phyloP scores from a whole-genome alignment of 2,329 filamentous ascomycete genomes.

The Basipetospora sp. region DNA sequence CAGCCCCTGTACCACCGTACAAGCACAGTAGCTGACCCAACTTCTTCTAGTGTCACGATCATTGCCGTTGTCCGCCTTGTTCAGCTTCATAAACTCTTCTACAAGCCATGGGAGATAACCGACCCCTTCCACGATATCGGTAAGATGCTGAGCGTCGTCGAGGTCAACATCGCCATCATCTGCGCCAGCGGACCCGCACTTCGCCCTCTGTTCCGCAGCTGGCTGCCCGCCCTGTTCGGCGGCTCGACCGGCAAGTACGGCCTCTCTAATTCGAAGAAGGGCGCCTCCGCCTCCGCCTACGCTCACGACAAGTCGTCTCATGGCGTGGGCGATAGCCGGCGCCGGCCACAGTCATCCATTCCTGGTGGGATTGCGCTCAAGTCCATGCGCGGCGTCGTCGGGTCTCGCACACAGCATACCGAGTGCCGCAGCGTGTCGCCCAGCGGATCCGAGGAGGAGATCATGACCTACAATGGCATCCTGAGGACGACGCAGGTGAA shows the following conservation, averaged over 20 bases:
- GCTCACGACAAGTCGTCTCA: slow-evolving; percentile 7
- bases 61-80: slow-evolving; percentile 16
- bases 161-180: slow-evolving; percentile 22
- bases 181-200: slow-evolving; percentile 21
- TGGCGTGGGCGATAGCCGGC: neutral
- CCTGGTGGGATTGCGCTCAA: slow-evolving; percentile 9
- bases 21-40: neutral
- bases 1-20: neutral
- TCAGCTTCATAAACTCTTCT: slow-evolving; percentile 3
- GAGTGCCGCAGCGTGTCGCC: slow-evolving; percentile 21
- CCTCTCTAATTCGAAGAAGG: slow-evolving; percentile 9
- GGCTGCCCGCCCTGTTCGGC: slow-evolving; percentile 18
- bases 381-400: slow-evolving; percentile 13
- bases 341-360: slow-evolving; percentile 1
- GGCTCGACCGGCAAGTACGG: slow-evolving; percentile 10
- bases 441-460: slow-evolving; percentile 23
- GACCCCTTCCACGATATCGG: slow-evolving; percentile 16
- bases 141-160: slow-evolving; percentile 20
- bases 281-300: slow-evolving; percentile 2
- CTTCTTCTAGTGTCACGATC: slow-evolving; percentile 15
- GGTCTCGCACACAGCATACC: slow-evolving; percentile 14
- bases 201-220: slow-evolving; percentile 18
- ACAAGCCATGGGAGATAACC: slow-evolving; percentile 10
- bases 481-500: slow-evolving; percentile 20
- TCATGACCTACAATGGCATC: slow-evolving; percentile 26